A percentile compares a stretch with the other conserved stretches of the same genome.
Evolutionary conservation across 2,329 filamentous ascomycete species (phyloP).

Genomic region (Alternaria postmessia): DNA sequence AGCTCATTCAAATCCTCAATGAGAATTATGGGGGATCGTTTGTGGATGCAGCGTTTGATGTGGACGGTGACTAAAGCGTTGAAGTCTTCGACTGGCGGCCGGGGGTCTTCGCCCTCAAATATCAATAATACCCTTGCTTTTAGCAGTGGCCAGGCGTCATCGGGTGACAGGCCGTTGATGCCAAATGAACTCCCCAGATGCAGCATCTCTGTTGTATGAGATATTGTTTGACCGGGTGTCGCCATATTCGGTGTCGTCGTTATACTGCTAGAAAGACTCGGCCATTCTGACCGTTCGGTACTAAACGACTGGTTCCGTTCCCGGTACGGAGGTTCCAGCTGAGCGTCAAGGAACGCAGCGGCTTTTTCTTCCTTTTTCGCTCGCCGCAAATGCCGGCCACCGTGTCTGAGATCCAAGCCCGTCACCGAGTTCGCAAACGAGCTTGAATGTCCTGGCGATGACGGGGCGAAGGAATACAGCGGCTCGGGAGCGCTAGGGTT

Average conservation of each 20-base stretch:
- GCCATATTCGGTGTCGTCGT: slow-evolving; percentile 32
- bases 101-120: slow-evolving; percentile 81
- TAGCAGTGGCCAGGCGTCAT: slow-evolving; percentile 84
- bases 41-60: slow-evolving; percentile 78
- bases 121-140: slow-evolving; percentile 79
- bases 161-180: slow-evolving; percentile 60
- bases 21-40: slow-evolving; percentile 73
- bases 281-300: slow-evolving; percentile 51
- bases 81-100: slow-evolving; percentile 83
- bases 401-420: slow-evolving; percentile 79
- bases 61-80: slow-evolving; percentile 82
- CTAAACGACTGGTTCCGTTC: slow-evolving; percentile 52
- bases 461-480: slow-evolving; percentile 79
- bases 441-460: slow-evolving; percentile 72
- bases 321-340: slow-evolving; percentile 43
- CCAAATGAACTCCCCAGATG: slow-evolving; percentile 58
- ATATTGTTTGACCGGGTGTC: slow-evolving; percentile 39
- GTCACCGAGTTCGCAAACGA: slow-evolving; percentile 85
- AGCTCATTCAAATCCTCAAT: slow-evolving; percentile 80
- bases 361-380: slow-evolving; percentile 68
- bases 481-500: slow-evolving; percentile 79
- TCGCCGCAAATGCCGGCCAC: slow-evolving; percentile 77
- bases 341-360: slow-evolving; percentile 47
- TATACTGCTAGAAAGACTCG: slow-evolving; percentile 33
- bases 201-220: slow-evolving; percentile 52